Evolutionary conservation across 805 yeast species (phyloP), one percentile per base, ranked within the genome.

Genomic region (Candida piceae): DNA sequence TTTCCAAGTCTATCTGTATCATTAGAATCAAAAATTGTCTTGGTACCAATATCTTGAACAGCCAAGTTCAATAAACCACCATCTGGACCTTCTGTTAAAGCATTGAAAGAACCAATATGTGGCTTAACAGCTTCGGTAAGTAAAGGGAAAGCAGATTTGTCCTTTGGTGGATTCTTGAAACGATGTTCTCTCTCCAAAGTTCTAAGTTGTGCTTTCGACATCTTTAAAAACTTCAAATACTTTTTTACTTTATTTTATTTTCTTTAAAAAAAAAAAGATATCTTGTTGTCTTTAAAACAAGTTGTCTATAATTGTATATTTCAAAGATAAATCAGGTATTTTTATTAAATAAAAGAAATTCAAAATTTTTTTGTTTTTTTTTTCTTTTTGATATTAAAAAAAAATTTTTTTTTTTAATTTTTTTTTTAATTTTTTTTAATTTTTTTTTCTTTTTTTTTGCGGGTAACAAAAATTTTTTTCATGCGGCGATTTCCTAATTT

Each of bases 21-120:
- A 41, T 68, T 74, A 20, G 88, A 78, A 61, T 93, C 98, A 57
- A 86, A 90, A 10, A 87, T 80, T 13, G 88, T 78, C 54, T 81
- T 85, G 41, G 76, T 64, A 8, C 97, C 98, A 42, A 93, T 87
- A 55, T 93, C 97, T 52, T 81, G 72, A 32, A 83, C 94, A 2
- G 84, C 97, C 35, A 82, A 66, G 58, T 89, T 87, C 42, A 93
- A 69, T 18, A 93, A 62, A 5, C 96, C 96, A 32, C 90, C 95
- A 30, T 70, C 79, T 17, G 84, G 78, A 30, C 95, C 96, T 40
- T 85, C 95, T 17, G 95, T 84, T 39, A 93, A 69, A 5, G 97
- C 97, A 69, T 93, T 84, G 71, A 93, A 93, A 2, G 97, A 90
- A 7, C 95, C 97, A 38, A 93, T 76, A 60, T 93, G 98, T 5